These are phyloP conservation scores for Dactylella cylindrospora DNA, from an alignment of 2,329 filamentous ascomycete species.

Conservation along the genomic window DNA sequence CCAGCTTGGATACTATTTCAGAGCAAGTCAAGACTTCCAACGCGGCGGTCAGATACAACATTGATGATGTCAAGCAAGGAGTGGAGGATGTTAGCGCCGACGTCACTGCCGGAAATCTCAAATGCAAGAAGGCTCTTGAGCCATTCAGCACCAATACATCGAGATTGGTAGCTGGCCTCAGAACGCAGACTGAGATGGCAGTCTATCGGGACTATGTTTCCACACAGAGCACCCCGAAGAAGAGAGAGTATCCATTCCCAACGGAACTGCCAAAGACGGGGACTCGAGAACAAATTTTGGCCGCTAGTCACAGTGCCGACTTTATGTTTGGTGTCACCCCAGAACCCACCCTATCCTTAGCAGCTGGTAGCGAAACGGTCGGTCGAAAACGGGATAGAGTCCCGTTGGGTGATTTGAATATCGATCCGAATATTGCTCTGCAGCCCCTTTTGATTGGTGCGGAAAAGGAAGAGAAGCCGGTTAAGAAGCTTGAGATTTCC, in stretches of 20 bases:
- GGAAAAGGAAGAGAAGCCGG: conserved; percentile 17
- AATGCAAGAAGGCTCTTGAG: conserved; percentile 61
- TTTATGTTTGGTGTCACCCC: conserved; percentile 3
- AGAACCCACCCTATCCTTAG: neutral
- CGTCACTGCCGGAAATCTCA: conserved; percentile 61
- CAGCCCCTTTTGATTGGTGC: conserved; percentile 3
- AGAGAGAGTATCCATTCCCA: conserved; percentile 77
- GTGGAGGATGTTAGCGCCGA: conserved; percentile 55
- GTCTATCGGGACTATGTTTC: conserved; percentile 75
- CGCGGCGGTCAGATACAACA: conserved; percentile 18
- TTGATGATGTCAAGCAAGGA: conserved; percentile 38
- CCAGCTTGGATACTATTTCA: conserved; percentile 28
- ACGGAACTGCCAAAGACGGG: conserved; percentile 73
- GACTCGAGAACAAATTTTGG: conserved; percentile 52
- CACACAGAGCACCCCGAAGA: conserved; percentile 84
- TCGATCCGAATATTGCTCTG: conserved; percentile 25
- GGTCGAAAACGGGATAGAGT: conserved; percentile 31
- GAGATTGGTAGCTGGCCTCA: conserved; percentile 68
- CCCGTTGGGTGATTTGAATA: conserved; percentile 12
- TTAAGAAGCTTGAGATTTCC: conserved; percentile 10
- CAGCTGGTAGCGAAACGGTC: neutral
- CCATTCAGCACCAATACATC: conserved; percentile 58
- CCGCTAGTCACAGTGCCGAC: conserved; percentile 1
- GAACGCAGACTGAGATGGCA: conserved; percentile 66
- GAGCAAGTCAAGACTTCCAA: conserved; percentile 28